Percentiles rank a stretch among this genome's conserved stretches.
These are phyloP conservation scores for Laburnicola sp. DNA, from an alignment of 2,329 filamentous ascomycete species.

Conservation along the genomic window DNA sequence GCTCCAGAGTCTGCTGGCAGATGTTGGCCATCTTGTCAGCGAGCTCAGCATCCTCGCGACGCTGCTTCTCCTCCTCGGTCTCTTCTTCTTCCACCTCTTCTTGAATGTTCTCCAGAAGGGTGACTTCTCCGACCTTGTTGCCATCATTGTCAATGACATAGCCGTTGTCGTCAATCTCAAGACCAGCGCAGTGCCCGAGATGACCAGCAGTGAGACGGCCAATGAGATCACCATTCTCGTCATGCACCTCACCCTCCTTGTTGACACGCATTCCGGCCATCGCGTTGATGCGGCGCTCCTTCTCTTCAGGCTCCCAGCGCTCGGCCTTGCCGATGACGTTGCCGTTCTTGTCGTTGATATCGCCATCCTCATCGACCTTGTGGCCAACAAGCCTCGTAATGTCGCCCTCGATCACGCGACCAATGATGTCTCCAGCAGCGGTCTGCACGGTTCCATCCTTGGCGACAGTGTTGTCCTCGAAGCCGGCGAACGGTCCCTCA, in stretches of 20 bases:
- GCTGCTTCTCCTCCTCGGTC: slow-evolving; percentile 49
- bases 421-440: slow-evolving; percentile 51
- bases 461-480: slow-evolving; percentile 58
- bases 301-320: slow-evolving; percentile 58
- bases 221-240: slow-evolving; percentile 55
- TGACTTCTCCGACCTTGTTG: slow-evolving; percentile 66
- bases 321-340: slow-evolving; percentile 58
- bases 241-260: slow-evolving; percentile 57
- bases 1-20: slow-evolving; percentile 78
- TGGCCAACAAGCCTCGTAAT: slow-evolving; percentile 56
- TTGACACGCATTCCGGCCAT: slow-evolving; percentile 61
- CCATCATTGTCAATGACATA: slow-evolving; percentile 59
- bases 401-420: slow-evolving; percentile 55
- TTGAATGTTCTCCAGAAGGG: slow-evolving; percentile 64
- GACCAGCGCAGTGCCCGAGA: slow-evolving; percentile 56
- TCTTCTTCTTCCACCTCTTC: slow-evolving; percentile 60
- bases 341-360: slow-evolving; percentile 58
- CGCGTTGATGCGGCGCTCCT: slow-evolving; percentile 60
- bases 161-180: slow-evolving; percentile 57
- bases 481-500: slow-evolving; percentile 64
- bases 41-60: slow-evolving; percentile 70
- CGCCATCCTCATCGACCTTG: slow-evolving; percentile 56
- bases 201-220: slow-evolving; percentile 56
- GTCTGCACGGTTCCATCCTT: slow-evolving; percentile 62
- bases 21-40: slow-evolving; percentile 74